Base-by-base conservation (phyloP, 225 moss, liverwort and hornwort species). In the Rhytidiadelphus loreus region DNA sequence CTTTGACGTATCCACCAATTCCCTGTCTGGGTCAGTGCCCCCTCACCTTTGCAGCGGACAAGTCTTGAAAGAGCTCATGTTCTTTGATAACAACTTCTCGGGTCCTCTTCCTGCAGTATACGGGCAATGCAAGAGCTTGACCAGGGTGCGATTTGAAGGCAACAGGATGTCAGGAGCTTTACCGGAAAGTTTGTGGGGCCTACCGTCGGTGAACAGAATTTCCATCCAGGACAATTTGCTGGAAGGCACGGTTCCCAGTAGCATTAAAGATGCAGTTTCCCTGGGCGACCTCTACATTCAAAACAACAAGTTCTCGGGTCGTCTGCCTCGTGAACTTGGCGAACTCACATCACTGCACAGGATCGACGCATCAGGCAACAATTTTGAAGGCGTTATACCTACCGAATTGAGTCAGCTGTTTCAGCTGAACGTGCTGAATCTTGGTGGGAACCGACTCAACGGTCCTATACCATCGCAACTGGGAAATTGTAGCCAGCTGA, bases 1-100 rank as follows among this genome's bases (percentile, higher is more conserved):
- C 52, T 90, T 97, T 6, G 98, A 98, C 76, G 91, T 97, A 26
- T 98, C 98, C 39, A 92, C 94, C 16, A 98, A 98, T 80, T 41
- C 66, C 19, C 81, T 98, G 32, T 90, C 85, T 15, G 98, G 98
- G 63, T 19, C 68, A 52, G 85, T 98, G 30, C 98, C 98, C 30
- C 90, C 91, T 9, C 63, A 89, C 76, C 95, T 98, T 56, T 98
- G 98, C 90, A 83, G 62, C 29, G 92, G 93, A 44, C 87, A 90
- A 46, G 77, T 57, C 44, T 83, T 98, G 87, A 89, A 90, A 46
- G 88, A 88, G 84, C 93, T 98, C 85, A 92, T 94, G 68, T 94
- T 97, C 52, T 97, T 97, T 71, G 52, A 92, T 43, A 98, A 98
- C 88, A 82, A 93, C 46, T 91, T 98, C 81, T 88, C 94, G 64